Evolutionary conservation across 2,329 filamentous ascomycete genomes (phyloP).

Genomic region (Diplodia scrobiculata): DNA sequence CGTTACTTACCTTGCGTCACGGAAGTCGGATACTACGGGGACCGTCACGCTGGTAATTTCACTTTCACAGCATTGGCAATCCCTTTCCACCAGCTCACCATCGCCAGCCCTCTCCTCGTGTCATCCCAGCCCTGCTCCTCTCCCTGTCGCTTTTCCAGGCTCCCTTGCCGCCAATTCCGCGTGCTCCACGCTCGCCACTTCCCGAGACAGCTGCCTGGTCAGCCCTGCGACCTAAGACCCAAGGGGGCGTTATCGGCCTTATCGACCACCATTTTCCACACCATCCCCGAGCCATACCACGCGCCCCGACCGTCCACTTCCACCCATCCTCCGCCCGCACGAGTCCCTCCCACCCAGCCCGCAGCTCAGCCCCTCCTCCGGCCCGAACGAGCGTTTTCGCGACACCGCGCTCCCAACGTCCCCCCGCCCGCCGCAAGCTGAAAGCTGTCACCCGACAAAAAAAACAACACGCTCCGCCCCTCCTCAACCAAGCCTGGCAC

Average conservation of each 20-base stretch:
- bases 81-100: slow-evolving; percentile 19
- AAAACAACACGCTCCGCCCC: slow-evolving; percentile 1
- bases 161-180: neutral
- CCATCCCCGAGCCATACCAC: slow-evolving; percentile 11
- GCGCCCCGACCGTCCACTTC: neutral
- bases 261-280: slow-evolving; percentile 21
- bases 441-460: slow-evolving; percentile 4
- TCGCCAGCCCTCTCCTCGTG: slow-evolving; percentile 1
- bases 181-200: slow-evolving; percentile 6
- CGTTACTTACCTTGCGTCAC: slow-evolving; percentile 11
- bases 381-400: neutral
- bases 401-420: neutral
- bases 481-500: neutral
- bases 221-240: slow-evolving; percentile 21
- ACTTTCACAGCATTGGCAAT: neutral
- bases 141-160: neutral
- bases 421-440: slow-evolving; percentile 1
- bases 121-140: slow-evolving; percentile 1
- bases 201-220: slow-evolving; percentile 19
- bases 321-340: neutral
- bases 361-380: neutral
- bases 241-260: slow-evolving; percentile 21
- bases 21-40: slow-evolving; percentile 13
- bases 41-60: slow-evolving; percentile 20
- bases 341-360: no score